A percentile compares a stretch with the other conserved stretches of the same genome.
phyloP scores from a whole-genome alignment of 2,329 filamentous ascomycete species.

The Aspergillus melleus region DNA sequence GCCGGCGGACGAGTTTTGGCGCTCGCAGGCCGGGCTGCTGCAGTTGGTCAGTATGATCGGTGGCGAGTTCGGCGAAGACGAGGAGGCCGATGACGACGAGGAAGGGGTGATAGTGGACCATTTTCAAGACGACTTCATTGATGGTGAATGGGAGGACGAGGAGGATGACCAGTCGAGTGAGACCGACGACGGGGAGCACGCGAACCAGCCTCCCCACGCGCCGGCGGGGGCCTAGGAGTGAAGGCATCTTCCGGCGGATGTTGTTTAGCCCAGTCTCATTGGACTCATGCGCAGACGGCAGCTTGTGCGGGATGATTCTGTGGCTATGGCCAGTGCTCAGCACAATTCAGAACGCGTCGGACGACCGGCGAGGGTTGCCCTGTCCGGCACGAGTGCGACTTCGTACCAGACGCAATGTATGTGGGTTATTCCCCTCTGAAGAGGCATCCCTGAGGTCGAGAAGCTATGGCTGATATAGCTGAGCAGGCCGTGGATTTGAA shows the following conservation, averaged over 20 bases:
- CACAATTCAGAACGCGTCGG: too few relatives aligned
- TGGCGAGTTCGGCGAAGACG: slow-evolving; percentile 20
- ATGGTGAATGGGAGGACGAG: slow-evolving; percentile 5
- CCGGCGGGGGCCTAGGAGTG: neutral
- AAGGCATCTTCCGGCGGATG: neutral
- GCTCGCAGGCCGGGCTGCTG: slow-evolving; percentile 23
- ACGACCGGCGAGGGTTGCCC: too few relatives aligned
- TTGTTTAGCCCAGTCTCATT: too few relatives aligned
- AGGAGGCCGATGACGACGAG: slow-evolving; percentile 8
- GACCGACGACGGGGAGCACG: neutral
- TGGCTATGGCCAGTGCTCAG: too few relatives aligned
- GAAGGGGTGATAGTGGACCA: neutral
- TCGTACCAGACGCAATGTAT: too few relatives aligned
- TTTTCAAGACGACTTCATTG: neutral
- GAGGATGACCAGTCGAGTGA: slow-evolving; percentile 1
- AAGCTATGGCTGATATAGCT: too few relatives aligned
- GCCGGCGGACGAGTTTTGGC: slow-evolving; percentile 18
- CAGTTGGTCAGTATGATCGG: slow-evolving; percentile 29
- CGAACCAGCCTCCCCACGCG: neutral
- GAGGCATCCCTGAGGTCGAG: too few relatives aligned
- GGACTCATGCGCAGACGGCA: too few relatives aligned
- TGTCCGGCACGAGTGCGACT: too few relatives aligned
- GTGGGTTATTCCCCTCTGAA: too few relatives aligned
- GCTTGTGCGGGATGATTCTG: too few relatives aligned
- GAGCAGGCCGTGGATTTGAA: too few relatives aligned